A percentile compares a stretch with the other conserved stretches of the same genome.
These are phyloP conservation scores for Cokeromyces recurvatus DNA, from an alignment of 371 early-diverging fungal species.

Conservation along the genomic window DNA sequence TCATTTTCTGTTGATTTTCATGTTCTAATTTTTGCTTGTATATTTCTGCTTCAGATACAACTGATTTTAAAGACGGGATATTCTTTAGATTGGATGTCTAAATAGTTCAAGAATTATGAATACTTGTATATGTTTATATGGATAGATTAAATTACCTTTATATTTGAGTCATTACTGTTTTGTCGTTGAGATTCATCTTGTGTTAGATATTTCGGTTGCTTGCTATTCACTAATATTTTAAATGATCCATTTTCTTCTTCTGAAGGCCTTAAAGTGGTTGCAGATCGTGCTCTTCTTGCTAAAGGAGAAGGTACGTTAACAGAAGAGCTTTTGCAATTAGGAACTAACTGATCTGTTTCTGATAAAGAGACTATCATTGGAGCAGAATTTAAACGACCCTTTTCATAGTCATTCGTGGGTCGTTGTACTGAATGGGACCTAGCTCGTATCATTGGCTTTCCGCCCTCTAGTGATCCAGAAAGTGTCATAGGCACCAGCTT, in stretches of 20 bases:
- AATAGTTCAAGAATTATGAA: too few relatives aligned
- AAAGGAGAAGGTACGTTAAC: slow-evolving; percentile 17
- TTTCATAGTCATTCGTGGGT: too few relatives aligned
- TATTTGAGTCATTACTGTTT: too few relatives aligned
- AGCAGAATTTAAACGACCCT: too few relatives aligned
- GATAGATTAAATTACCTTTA: neutral
- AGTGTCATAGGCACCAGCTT: slow-evolving; percentile 25
- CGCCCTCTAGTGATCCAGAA: slow-evolving; percentile 12
- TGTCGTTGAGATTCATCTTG: too few relatives aligned
- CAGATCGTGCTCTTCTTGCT: slow-evolving; percentile 38
- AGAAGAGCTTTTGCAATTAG: slow-evolving; percentile 2
- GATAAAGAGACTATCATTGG: too few relatives aligned
- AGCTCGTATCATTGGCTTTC: slow-evolving; percentile 28
- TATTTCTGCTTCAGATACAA: slow-evolving; percentile 10
- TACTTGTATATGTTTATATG: neutral
- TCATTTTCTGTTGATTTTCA: slow-evolving; percentile 1
- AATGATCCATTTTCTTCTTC: neutral
- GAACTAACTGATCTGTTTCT: slow-evolving; percentile 2
- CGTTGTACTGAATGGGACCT: slow-evolving; percentile 41
- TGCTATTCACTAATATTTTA: too few relatives aligned
- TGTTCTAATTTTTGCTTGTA: slow-evolving; percentile 4
- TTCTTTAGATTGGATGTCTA: neutral
- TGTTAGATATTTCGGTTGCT: too few relatives aligned
- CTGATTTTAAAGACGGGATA: neutral
- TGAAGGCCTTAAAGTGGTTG: slow-evolving; percentile 26